Conservation (phyloP, 106 monocot genomes). For the Triglochin maritima region DNA sequence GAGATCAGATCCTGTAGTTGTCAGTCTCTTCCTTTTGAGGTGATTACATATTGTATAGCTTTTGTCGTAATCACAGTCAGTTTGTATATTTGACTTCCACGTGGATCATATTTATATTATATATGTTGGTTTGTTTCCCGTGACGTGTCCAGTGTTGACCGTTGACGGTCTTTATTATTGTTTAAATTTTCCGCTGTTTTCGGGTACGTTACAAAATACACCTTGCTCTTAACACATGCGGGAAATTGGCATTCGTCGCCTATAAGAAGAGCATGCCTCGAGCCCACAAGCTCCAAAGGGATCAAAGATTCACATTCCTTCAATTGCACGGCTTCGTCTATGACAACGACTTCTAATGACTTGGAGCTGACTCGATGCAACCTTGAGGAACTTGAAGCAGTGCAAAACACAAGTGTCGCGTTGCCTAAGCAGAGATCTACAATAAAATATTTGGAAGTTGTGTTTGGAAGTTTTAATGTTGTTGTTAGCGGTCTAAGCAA, state of each 20-base stretch:
- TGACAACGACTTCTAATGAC: slow-evolving; percentile 5
- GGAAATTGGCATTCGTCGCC: slow-evolving; percentile 21
- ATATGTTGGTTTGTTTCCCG: no score
- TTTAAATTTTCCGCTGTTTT: no score
- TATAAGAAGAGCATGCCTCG: slow-evolving; percentile 12
- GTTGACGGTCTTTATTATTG: no score
- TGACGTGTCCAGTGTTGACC: no score
- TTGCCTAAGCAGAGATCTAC: slow-evolving; percentile 5
- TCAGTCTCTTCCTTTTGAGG: no score
- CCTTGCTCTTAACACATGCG: slow-evolving; percentile 19
- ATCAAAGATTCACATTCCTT: slow-evolving; percentile 23
- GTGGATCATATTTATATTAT: no score
- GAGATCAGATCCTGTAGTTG: no score
- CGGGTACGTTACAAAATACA: no score
- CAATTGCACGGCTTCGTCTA: slow-evolving; percentile 19
- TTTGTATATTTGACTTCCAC: no score
- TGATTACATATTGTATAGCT: no score
- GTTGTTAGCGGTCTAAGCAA: neutral
- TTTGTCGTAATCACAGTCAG: no score
- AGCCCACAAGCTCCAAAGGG: slow-evolving; percentile 10
- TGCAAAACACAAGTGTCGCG: slow-evolving; percentile 17
- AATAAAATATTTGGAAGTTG: neutral
- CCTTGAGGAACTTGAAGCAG: slow-evolving; percentile 6
- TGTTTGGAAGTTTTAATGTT: neutral
- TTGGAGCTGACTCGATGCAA: neutral